Percentiles rank a stretch among this genome's conserved stretches.
Conservation (phyloP, 176 grass and related monocot genomes). For the Leersia perrieri region DNA sequence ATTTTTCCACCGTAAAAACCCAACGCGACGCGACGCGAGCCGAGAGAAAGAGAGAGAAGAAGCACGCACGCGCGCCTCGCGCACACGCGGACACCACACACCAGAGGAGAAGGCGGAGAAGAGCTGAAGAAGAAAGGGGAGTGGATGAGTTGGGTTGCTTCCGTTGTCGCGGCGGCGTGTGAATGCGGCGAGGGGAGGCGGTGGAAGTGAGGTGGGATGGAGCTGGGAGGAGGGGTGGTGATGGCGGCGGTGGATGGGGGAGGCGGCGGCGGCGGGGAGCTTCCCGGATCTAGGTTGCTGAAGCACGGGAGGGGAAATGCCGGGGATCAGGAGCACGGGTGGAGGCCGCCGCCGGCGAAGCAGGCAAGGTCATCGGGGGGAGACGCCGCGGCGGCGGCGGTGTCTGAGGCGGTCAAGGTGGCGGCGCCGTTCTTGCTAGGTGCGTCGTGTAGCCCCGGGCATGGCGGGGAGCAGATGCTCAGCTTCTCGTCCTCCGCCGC, state of each 20-base stretch:
- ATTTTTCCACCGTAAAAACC: conserved; percentile 42
- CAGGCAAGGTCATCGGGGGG: conserved; percentile 34
- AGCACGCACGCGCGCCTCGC: not conserved
- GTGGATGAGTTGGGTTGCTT: not conserved
- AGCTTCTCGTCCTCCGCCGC: conserved; percentile 65
- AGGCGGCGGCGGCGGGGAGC: not conserved
- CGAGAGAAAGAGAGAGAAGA: too few species aligned
- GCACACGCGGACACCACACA: too few species aligned
- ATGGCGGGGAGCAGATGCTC: conserved; percentile 81
- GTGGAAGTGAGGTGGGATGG: not conserved
- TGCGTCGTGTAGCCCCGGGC: conserved; percentile 31
- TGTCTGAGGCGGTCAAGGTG: conserved; percentile 48
- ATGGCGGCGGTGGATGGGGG: conserved; percentile 44
- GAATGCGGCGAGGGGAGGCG: not conserved
- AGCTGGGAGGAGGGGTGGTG: conserved; percentile 53
- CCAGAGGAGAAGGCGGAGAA: not conserved
- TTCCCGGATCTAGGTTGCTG: conserved; percentile 59
- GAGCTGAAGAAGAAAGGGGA: too few species aligned
- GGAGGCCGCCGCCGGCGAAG: conserved; percentile 47
- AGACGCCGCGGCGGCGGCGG: conserved; percentile 15
- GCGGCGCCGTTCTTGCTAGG: conserved; percentile 48
- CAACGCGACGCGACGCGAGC: not conserved
- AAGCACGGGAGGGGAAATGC: conserved; percentile 69
- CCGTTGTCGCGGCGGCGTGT: conserved; percentile 2
- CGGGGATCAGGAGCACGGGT: conserved; percentile 38